Evolutionary conservation across 495 filamentous ascomycete species (phyloP).

Genomic region (Neurospora sp.): DNA sequence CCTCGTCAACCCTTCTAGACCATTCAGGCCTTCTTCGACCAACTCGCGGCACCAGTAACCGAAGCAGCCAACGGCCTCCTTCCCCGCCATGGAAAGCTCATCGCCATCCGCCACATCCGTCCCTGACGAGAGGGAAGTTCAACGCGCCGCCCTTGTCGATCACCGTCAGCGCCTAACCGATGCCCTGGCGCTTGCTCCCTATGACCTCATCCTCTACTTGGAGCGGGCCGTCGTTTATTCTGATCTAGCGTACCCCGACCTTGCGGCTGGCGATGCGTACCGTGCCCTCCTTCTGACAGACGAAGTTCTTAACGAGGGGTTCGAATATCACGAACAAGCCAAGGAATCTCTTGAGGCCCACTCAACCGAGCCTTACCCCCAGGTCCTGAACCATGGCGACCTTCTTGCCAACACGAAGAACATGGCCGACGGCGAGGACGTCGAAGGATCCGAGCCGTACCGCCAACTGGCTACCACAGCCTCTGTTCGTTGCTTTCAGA

Average conservation of each 20-base stretch:
- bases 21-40: not conserved
- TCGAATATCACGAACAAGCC: constrained; percentile 55
- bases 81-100: constrained; percentile 27
- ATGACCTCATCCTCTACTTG: constrained; percentile 69
- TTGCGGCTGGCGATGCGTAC: constrained; percentile 85
- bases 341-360: constrained; percentile 28
- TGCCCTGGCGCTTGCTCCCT: constrained; percentile 45
- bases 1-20: not conserved
- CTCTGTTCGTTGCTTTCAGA: constrained; percentile 43
- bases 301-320: constrained; percentile 58
- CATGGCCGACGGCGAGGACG: constrained; percentile 21
- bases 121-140: constrained; percentile 22
- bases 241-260: constrained; percentile 73
- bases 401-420: constrained; percentile 27
- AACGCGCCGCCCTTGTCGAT: constrained; percentile 30
- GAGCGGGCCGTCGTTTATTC: constrained; percentile 60
- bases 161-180: constrained; percentile 38
- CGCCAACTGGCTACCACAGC: constrained; percentile 28
- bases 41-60: not conserved
- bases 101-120: constrained; percentile 16
- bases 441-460: constrained; percentile 19
- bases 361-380: constrained; percentile 18
- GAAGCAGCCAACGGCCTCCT: not conserved
- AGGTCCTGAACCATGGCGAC: constrained; percentile 30
- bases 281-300: constrained; percentile 76